Evolutionary conservation across 106 monocot species (phyloP).

Genomic region (Ottelia alismoides): DNA sequence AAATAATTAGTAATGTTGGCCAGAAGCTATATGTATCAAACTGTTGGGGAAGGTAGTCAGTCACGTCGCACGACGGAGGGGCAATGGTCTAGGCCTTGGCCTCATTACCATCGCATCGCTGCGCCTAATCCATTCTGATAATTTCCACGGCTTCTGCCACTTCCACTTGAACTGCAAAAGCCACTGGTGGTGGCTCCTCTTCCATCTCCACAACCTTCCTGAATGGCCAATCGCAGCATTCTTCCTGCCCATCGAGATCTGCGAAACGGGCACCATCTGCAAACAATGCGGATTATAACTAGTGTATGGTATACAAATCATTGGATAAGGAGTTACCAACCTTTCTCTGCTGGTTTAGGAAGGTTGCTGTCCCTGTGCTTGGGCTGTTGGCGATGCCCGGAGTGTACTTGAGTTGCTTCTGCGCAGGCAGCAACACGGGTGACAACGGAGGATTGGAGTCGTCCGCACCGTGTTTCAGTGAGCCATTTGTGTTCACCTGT

Average conservation of each 20-base stretch:
- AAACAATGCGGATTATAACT: neutral
- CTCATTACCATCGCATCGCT: constrained; percentile 76
- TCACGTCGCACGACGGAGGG: constrained; percentile 13
- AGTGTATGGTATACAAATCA: neutral
- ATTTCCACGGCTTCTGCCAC: constrained; percentile 97
- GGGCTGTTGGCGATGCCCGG: constrained; percentile 78
- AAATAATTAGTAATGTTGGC: too few relatives aligned
- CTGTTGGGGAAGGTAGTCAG: too few relatives aligned
- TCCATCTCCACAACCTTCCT: constrained; percentile 94
- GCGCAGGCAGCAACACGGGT: constrained; percentile 70
- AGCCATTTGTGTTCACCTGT: constrained; percentile 36
- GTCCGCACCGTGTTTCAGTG: constrained; percentile 59
- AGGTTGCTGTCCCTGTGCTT: constrained; percentile 29
- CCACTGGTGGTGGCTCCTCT: constrained; percentile 96
- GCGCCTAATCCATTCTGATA: constrained; percentile 71
- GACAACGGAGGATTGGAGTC: constrained; percentile 54
- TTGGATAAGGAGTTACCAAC: constrained; percentile 16
- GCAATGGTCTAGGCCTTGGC: constrained; percentile 33
- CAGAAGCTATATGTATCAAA: too few relatives aligned
- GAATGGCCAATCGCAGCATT: constrained; percentile 39
- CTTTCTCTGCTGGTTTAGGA: too few relatives aligned
- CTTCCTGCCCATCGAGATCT: constrained; percentile 56
- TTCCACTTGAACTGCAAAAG: constrained; percentile 96
- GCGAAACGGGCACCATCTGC: constrained; percentile 62
- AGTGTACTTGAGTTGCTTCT: constrained; percentile 91